These are phyloP conservation scores for Bimuria novae-zelandiae DNA, from an alignment of 2,329 filamentous ascomycete species.

Conservation along the genomic window DNA sequence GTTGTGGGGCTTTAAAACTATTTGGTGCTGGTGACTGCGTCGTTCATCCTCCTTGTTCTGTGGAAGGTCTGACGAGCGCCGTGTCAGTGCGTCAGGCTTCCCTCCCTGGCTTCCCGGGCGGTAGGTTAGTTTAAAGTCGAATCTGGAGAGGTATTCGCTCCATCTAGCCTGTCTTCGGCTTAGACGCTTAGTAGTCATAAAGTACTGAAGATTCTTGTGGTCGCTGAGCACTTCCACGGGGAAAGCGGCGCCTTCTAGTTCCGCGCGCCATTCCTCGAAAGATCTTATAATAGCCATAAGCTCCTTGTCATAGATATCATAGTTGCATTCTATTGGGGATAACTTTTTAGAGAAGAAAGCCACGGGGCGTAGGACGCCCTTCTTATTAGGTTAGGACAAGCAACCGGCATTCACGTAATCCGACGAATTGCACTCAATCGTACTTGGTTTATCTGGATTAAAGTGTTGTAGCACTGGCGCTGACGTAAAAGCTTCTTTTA, in stretches of 20 bases:
- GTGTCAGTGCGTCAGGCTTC: background rate
- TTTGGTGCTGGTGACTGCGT: background rate
- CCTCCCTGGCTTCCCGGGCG: background rate
- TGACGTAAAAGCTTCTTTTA: background rate
- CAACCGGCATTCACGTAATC: background rate
- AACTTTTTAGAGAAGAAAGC: conserved; percentile 1
- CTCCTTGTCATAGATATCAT: conserved; percentile 7
- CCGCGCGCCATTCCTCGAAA: background rate
- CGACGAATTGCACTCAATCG: background rate
- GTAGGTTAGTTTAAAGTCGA: background rate
- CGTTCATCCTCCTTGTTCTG: background rate
- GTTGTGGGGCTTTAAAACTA: background rate
- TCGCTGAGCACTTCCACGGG: background rate
- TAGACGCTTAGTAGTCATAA: background rate
- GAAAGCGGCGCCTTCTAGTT: background rate
- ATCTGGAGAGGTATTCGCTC: background rate
- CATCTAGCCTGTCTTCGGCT: too few relatives aligned
- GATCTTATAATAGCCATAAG: background rate
- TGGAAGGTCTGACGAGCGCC: background rate
- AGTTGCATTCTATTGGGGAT: background rate
- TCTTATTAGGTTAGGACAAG: background rate
- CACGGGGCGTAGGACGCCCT: conserved; percentile 4
- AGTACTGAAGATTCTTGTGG: background rate
- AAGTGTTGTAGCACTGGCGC: background rate
- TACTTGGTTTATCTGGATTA: background rate